phyloP scores from a whole-genome alignment of 148 eudicot genomes.

The Euryodendron excelsum region DNA sequence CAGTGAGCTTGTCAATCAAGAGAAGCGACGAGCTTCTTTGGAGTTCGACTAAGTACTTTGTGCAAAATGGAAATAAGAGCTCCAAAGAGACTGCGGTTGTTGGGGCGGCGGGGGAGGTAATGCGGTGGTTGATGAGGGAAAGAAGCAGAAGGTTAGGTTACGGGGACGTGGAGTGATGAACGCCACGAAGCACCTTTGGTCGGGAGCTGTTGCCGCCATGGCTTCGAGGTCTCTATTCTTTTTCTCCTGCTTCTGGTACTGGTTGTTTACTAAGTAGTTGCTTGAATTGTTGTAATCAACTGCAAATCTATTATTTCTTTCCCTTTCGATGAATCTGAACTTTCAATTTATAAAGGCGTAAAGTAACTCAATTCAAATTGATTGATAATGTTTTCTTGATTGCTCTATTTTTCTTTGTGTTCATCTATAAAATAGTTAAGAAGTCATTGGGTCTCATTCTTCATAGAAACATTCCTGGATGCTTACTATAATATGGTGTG shows the following conservation, averaged over 20 bases:
- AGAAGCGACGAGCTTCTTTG: slow-evolving; percentile 17
- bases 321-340: neutral
- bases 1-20: slow-evolving; percentile 49
- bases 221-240: slow-evolving; percentile 59
- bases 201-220: slow-evolving; percentile 95
- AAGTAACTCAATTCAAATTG: neutral
- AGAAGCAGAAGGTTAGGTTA: slow-evolving; percentile 16
- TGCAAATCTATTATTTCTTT: too few species aligned
- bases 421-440: neutral
- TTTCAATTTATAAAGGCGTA: too few species aligned
- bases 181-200: slow-evolving; percentile 83
- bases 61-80: slow-evolving; percentile 12
- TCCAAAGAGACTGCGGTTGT: neutral
- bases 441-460: neutral
- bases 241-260: too few species aligned
- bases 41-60: slow-evolving; percentile 21
- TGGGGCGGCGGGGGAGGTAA: slow-evolving; percentile 4
- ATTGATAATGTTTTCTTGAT: neutral
- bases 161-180: slow-evolving; percentile 59
- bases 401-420: neutral
- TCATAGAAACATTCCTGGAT: neutral
- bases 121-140: slow-evolving; percentile 12
- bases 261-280: neutral
- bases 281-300: neutral
- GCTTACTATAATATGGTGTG: neutral